These are phyloP conservation scores for Ciborinia camelliae DNA, from an alignment of 2,329 filamentous ascomycete species.

Conservation along the genomic window DNA sequence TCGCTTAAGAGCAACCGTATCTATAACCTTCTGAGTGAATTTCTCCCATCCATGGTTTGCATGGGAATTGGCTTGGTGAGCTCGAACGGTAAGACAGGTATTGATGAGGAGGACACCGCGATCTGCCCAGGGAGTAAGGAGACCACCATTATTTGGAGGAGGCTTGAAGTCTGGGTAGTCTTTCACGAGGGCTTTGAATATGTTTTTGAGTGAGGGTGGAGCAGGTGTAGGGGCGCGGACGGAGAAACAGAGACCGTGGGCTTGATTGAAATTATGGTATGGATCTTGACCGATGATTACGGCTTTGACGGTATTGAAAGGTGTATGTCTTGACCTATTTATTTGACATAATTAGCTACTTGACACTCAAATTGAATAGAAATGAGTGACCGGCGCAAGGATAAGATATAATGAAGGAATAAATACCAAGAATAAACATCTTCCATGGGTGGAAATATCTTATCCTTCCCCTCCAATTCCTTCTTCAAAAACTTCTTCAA, in stretches of 20 bases:
- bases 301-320: conserved; percentile 81
- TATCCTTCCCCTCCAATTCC: conserved; percentile 70
- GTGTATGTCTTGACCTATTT: conserved; percentile 87
- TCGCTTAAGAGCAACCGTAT: conserved; percentile 74
- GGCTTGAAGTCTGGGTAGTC: conserved; percentile 79
- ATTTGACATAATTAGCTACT: conserved; percentile 25
- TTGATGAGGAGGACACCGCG: conserved; percentile 91
- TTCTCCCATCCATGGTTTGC: conserved; percentile 85
- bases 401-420: conserved; percentile 12
- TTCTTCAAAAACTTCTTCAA: conserved; percentile 83
- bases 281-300: conserved; percentile 96
- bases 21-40: conserved; percentile 89
- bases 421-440: conserved; percentile 91
- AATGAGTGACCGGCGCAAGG: not conserved
- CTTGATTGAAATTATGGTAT: conserved; percentile 94
- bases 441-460: conserved; percentile 79
- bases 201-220: conserved; percentile 88
- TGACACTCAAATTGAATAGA: not conserved
- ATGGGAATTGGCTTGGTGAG: conserved; percentile 84
- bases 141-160: conserved; percentile 74
- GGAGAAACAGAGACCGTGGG: conserved; percentile 93
- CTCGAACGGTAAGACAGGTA: conserved; percentile 89
- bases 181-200: conserved; percentile 82
- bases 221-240: conserved; percentile 84
- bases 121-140: conserved; percentile 91